Evolutionary conservation across 116 monocot genomes (phyloP).

Genomic region (Trichopus zeylanicus): DNA sequence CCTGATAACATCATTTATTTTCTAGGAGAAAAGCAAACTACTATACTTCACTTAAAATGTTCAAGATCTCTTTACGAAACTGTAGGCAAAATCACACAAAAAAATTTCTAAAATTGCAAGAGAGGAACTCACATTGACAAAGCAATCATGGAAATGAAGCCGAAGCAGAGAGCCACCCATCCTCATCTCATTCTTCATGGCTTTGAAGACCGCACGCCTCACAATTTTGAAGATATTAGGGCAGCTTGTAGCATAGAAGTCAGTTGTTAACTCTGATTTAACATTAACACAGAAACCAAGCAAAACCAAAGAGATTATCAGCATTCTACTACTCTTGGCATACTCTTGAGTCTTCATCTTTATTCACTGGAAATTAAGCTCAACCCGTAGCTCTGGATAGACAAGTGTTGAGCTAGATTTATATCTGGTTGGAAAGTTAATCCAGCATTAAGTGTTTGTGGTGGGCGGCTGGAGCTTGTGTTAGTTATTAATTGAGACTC

Average conservation of each 20-base stretch:
- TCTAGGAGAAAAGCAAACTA: too few species aligned
- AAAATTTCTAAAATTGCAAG: too few species aligned
- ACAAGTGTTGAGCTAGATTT: too few species aligned
- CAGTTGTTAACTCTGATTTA: slow-evolving; percentile 24
- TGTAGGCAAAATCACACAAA: too few species aligned
- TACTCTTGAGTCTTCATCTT: not conserved
- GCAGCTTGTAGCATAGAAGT: slow-evolving; percentile 47
- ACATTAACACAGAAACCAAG: slow-evolving; percentile 6
- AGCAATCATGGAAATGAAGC: slow-evolving; percentile 78
- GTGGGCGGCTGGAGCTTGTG: not conserved
- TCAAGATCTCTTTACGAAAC: too few species aligned
- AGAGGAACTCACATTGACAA: slow-evolving; percentile 58
- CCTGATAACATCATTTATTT: too few species aligned
- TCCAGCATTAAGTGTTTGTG: not conserved
- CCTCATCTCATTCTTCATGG: slow-evolving; percentile 45
- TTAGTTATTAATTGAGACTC: too few species aligned
- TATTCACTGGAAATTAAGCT: too few species aligned
- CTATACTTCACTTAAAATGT: too few species aligned
- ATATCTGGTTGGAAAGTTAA: not conserved
- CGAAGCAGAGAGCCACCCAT: slow-evolving; percentile 67
- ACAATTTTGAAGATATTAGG: slow-evolving; percentile 33
- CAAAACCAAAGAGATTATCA: slow-evolving; percentile 1
- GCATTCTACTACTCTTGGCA: too few species aligned
- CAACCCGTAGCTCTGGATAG: too few species aligned
- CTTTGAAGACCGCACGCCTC: slow-evolving; percentile 21